Evolutionary conservation across 176 grass and related monocot genomes (phyloP).

Genomic region (Oryza coarctata): DNA sequence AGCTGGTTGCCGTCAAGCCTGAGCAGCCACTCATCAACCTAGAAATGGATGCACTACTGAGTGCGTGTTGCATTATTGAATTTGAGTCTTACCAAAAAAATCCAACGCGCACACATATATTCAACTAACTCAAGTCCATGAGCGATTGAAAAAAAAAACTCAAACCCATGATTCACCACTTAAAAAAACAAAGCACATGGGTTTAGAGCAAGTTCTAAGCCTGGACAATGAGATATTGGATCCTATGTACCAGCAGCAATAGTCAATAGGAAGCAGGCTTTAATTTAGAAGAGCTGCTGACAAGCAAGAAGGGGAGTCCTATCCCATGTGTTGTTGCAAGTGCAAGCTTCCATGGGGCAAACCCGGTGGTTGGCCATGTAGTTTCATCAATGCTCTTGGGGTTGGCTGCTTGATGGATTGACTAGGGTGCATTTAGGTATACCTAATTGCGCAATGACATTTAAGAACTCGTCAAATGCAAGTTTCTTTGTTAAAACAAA

Average conservation of each 20-base stretch:
- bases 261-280: neutral
- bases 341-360: neutral
- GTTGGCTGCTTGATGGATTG: neutral
- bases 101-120: neutral
- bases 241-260: neutral
- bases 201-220: neutral
- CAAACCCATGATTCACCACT: neutral
- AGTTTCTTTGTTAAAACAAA: neutral
- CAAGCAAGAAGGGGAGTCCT: neutral
- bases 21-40: too few species aligned
- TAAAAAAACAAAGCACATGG: neutral
- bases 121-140: neutral
- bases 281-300: neutral
- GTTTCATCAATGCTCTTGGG: neutral
- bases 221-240: neutral
- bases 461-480: neutral
- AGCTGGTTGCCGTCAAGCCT: too few species aligned
- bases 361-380: neutral
- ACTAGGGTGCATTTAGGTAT: neutral
- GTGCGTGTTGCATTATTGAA: neutral
- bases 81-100: neutral
- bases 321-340: neutral
- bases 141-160: too few species aligned
- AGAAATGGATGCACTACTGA: neutral
- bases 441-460: neutral